These are phyloP conservation scores for Phytophthora litchii DNA, from an alignment of 352 stramenopile genomes.

Conservation along the genomic window DNA sequence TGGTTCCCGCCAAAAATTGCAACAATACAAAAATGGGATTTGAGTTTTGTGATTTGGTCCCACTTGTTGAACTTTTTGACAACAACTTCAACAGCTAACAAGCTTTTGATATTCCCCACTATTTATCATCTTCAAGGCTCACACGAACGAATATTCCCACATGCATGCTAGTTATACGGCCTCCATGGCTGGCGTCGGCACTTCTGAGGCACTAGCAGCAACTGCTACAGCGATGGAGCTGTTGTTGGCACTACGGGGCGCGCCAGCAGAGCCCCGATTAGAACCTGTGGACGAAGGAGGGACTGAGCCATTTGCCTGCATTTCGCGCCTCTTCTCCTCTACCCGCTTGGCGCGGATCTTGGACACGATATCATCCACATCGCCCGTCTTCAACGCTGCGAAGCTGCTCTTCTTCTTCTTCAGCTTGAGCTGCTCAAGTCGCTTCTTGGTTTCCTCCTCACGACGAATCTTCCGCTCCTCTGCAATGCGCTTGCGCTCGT, in stretches of 20 bases:
- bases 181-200: slow-evolving; percentile 36
- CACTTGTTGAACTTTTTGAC: slow-evolving; percentile 2
- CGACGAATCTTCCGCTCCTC: slow-evolving; percentile 77
- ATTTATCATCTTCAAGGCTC: slow-evolving; percentile 21
- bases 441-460: slow-evolving; percentile 83
- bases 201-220: slow-evolving; percentile 4
- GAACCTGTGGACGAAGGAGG: slow-evolving; percentile 31
- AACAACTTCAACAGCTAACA: not conserved
- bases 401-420: slow-evolving; percentile 81
- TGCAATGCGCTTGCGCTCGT: slow-evolving; percentile 83
- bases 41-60: slow-evolving; percentile 8
- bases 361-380: slow-evolving; percentile 85
- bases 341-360: slow-evolving; percentile 84
- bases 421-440: slow-evolving; percentile 77
- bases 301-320: slow-evolving; percentile 44
- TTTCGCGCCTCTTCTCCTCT: slow-evolving; percentile 73
- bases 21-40: no score
- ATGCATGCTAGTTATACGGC: slow-evolving; percentile 33
- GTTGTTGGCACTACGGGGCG: slow-evolving; percentile 13
- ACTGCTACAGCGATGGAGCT: slow-evolving; percentile 8
- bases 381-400: slow-evolving; percentile 73
- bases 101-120: slow-evolving; percentile 26
- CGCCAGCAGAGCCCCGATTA: slow-evolving; percentile 23
- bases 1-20: slow-evolving; percentile 28
- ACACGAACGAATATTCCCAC: slow-evolving; percentile 26